Evolutionary conservation across 2,329 filamentous ascomycete species (phyloP).

Genomic region (Xylogone sp.): DNA sequence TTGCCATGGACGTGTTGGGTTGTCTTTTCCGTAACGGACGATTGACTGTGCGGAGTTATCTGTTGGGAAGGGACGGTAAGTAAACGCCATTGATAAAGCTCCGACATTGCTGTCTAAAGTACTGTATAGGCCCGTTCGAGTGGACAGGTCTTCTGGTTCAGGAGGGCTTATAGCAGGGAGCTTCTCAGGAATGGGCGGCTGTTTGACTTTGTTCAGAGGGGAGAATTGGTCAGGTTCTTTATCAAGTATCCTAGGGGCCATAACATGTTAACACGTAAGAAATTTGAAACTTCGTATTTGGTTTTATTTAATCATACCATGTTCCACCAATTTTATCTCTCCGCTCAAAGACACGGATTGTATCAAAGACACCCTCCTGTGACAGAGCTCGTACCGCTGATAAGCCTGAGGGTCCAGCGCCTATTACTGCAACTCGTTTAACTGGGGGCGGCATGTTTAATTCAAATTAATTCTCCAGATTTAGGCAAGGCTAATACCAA

Average conservation of each 20-base stretch:
- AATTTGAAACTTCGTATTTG: too few relatives aligned
- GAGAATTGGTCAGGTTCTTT: neutral
- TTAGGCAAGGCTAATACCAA: too few relatives aligned
- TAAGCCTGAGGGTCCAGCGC: constrained; percentile 53
- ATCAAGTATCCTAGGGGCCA: neutral
- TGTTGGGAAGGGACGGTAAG: constrained; percentile 46
- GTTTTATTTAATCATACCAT: too few relatives aligned
- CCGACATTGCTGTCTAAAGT: constrained; percentile 60
- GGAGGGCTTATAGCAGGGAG: neutral
- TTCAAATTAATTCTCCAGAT: neutral
- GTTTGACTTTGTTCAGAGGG: neutral
- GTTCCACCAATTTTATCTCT: constrained; percentile 53
- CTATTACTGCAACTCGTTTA: constrained; percentile 50
- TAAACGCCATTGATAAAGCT: constrained; percentile 54
- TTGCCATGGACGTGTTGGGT: constrained; percentile 56
- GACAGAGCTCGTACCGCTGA: constrained; percentile 54
- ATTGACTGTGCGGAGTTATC: constrained; percentile 37
- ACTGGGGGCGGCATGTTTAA: neutral
- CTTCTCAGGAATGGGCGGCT: neutral
- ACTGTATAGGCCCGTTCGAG: constrained; percentile 42
- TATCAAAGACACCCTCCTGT: constrained; percentile 51
- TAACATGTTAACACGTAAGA: too few relatives aligned
- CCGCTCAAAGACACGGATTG: constrained; percentile 56
- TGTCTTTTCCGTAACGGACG: constrained; percentile 46
- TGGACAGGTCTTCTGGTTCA: neutral